These are phyloP conservation scores for Populus hybrid DNA, from an alignment of 441 rosid species.

Conservation along the genomic window DNA sequence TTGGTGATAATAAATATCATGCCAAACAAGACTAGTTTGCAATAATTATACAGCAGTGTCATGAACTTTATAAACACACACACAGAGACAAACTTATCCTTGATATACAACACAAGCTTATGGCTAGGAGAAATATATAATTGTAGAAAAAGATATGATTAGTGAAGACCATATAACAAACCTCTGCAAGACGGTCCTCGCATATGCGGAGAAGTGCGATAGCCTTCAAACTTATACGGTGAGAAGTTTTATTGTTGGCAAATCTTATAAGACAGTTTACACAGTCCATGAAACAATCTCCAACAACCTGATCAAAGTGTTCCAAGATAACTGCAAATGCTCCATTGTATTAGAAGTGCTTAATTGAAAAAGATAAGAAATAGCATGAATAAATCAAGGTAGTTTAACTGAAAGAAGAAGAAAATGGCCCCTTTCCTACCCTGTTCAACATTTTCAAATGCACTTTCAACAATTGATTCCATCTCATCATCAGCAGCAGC, in stretches of 20 bases:
- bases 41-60: background rate
- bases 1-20: constrained; percentile 17
- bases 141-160: background rate
- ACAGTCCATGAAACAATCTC: constrained; percentile 99
- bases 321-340: constrained; percentile 89
- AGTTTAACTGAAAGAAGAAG: constrained; percentile 19
- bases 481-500: constrained; percentile 97
- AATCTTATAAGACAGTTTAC: constrained; percentile 99
- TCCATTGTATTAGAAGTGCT: constrained; percentile 28
- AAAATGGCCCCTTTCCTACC: constrained; percentile 41
- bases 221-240: constrained; percentile 97
- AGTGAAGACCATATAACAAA: constrained; percentile 23
- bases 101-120: constrained; percentile 8
- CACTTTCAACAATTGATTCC: constrained; percentile 95
- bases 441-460: constrained; percentile 99
- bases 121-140: constrained; percentile 5
- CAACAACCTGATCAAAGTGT: constrained; percentile 99
- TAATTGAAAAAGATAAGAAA: constrained; percentile 3
- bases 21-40: background rate
- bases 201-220: constrained; percentile 99
- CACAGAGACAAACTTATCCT: constrained; percentile 2
- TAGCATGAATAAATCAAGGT: constrained; percentile 6
- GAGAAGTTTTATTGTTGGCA: constrained; percentile 93
- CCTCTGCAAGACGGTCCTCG: constrained; percentile 99
- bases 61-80: background rate